A percentile compares a stretch with the other conserved stretches of the same genome.
phyloP scores from a whole-genome alignment of 1,284 basidiomycete genomes.

The Earliella scabrosa region DNA sequence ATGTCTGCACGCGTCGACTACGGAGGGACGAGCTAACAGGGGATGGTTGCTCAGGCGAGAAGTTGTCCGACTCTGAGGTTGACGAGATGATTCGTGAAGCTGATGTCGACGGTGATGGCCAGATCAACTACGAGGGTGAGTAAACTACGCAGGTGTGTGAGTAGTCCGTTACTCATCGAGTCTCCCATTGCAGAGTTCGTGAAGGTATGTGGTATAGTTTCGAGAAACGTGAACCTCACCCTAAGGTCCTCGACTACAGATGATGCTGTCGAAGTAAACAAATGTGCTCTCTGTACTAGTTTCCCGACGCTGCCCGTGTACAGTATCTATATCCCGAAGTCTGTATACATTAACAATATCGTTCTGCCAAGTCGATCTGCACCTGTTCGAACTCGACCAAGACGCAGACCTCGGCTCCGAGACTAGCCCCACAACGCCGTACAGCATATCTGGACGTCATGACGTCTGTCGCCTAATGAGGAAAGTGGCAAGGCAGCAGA shows the following conservation, averaged over 20 bases:
- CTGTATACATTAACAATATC: slow-evolving; percentile 21
- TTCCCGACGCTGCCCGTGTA: slow-evolving; percentile 12
- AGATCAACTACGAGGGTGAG: slow-evolving; percentile 85
- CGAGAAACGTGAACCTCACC: neutral
- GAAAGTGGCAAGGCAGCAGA: slow-evolving; percentile 3
- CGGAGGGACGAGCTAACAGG: too few relatives aligned
- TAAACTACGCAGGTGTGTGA: slow-evolving; percentile 5
- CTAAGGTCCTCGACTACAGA: slow-evolving; percentile 39
- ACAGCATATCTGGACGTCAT: too few relatives aligned
- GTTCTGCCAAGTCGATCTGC: too few relatives aligned
- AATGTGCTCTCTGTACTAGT: slow-evolving; percentile 11
- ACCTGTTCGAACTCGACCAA: too few relatives aligned
- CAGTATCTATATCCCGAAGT: slow-evolving; percentile 22
- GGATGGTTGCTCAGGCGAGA: slow-evolving; percentile 67
- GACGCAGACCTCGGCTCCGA: too few relatives aligned
- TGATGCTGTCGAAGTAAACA: slow-evolving; percentile 61
- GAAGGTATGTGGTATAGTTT: slow-evolving; percentile 48
- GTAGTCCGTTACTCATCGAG: neutral
- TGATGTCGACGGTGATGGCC: slow-evolving; percentile 93
- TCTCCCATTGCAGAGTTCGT: slow-evolving; percentile 58
- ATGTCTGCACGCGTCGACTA: slow-evolving; percentile 14
- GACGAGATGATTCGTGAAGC: slow-evolving; percentile 99
- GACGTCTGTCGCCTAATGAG: too few relatives aligned
- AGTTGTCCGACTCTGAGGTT: slow-evolving; percentile 91
- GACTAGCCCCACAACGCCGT: neutral